Base-by-base conservation (phyloP, 2,329 filamentous ascomycete species). In the Didymella pinodella region DNA sequence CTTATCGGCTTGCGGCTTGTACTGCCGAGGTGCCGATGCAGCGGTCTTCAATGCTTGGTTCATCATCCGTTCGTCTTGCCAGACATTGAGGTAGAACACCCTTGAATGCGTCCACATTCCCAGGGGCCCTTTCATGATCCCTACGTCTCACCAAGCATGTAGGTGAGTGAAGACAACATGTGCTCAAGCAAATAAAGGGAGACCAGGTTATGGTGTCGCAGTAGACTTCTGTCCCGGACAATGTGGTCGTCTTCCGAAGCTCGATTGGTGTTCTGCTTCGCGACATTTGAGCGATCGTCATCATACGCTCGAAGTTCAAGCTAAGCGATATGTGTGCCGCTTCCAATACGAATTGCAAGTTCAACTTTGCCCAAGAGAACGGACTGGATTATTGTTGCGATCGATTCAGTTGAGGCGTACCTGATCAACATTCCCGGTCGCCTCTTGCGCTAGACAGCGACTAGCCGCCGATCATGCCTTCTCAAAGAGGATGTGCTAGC, bases 381-480 rank as follows among this genome's bases (percentile, higher is more conserved):
- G 34, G 6, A 38, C 34, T n/a, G n/a, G 34, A 38, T 38, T 38
- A 38, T 38, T 38, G 34, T 18, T 38, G 22, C 22, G 34, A 38
- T 38, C 34, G n/a, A 38, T 38, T n/a, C n/a, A 18, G 34, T 38
- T 38, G 34, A 38, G 34, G 34, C 34, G 34, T 38, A 38, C 34
- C 34, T 38, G 34, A 38, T 8, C 18, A 38, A 18, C 16, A 38
- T 18, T 18, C n/a, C n/a, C 16, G 34, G 34, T 38, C 34, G 34
- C 34, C 34, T 12, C 7, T 8, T 7, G n/a, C 34, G 34, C 34
- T 38, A 34, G 16, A 18, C 7, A 38, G 16, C 20, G 12, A 14
- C 40, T 46, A 57, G 32, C 32, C 25, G 54, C 26, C 31, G 47
- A 51, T 57, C 54, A 32, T 41, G 25, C 34, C 34, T 41, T 52